Base-by-base conservation (phyloP, 331 rosid species). In the Pyrus hybrid region DNA sequence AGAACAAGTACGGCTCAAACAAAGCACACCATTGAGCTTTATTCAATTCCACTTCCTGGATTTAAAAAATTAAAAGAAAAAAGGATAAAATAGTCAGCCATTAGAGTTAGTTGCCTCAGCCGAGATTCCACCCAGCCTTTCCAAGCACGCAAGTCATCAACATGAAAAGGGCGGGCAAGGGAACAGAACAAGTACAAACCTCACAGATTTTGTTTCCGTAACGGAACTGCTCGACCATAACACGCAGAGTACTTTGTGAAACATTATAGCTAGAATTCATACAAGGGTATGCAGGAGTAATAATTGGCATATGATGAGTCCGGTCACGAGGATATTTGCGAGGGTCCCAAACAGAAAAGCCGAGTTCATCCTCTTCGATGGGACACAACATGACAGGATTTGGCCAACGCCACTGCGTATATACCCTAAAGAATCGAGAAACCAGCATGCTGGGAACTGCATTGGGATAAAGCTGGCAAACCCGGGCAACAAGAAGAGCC, bases 221-320 rank as follows among this genome's bases (percentile, higher is more conserved):
- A 28, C 68, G 74, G 80, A 93, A 89, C 81, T 93, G 98, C 75
- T 91, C 97, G 87, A 87, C 85, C 97, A 93, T 93, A 78, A 91
- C 96, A 74, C 97, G 94, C 7, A 93, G 97, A 13, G 98, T 93
- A 85, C 98, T 93, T 74, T 86, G 83, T 0, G 98, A 91, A 73
- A 93, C 98, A 81, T 93, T 93, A 79, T 93, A 93, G 83, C 98
- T 93, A 74, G 98, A 93, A 73, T 93, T 93, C 98, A 93, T 93
- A 86, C 97, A 90, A 72, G 98, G 97, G 88, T 91, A 93, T 22
- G 98, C 94, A 69, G 98, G 97, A 80, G 98, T 93, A 72, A 93
- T 91, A 62, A 93, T 93, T 75, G 98, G 98, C 98, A 93, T 91
- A 47, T 51, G 89, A 82, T 93, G 98, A 79, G 83, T 86, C 73